Percentiles rank a stretch among this genome's conserved stretches.
Evolutionary conservation across 2,329 filamentous ascomycete species (phyloP).

Genomic region (Periconia digitata): DNA sequence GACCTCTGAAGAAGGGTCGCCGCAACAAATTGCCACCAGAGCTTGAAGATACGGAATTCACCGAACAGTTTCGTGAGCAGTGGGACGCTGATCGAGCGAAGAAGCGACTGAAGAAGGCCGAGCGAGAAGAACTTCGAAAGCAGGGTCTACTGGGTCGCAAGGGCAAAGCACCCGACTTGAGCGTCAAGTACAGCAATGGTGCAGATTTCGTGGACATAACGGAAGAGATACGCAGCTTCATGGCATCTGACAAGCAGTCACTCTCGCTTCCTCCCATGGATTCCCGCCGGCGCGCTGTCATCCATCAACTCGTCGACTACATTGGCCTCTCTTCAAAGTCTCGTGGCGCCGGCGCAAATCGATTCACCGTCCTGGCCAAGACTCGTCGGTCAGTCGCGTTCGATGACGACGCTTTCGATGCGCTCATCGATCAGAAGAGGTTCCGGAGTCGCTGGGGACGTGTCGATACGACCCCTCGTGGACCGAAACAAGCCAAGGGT

Average conservation of each 20-base stretch:
- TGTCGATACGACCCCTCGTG: slow-evolving; percentile 12
- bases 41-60: slow-evolving; percentile 49
- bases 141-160: slow-evolving; percentile 49
- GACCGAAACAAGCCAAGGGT: slow-evolving; percentile 1
- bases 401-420: slow-evolving; percentile 56
- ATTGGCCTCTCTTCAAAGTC: slow-evolving; percentile 85
- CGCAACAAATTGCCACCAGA: slow-evolving; percentile 54
- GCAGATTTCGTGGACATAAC: slow-evolving; percentile 72
- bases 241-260: slow-evolving; percentile 65
- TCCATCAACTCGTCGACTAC: slow-evolving; percentile 76
- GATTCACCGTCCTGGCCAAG: slow-evolving; percentile 77
- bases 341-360: slow-evolving; percentile 68
- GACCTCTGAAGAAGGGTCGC: slow-evolving; percentile 64
- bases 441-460: slow-evolving; percentile 46
- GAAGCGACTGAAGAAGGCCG: slow-evolving; percentile 51
- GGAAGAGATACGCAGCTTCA: slow-evolving; percentile 71
- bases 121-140: slow-evolving; percentile 49
- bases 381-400: slow-evolving; percentile 67
- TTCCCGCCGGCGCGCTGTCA: slow-evolving; percentile 70
- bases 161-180: slow-evolving; percentile 53
- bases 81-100: slow-evolving; percentile 51
- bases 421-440: slow-evolving; percentile 52
- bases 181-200: slow-evolving; percentile 71
- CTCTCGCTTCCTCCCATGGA: slow-evolving; percentile 82
- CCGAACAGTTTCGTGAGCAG: slow-evolving; percentile 39